Evolutionary conservation across 169 alveolate genomes (phyloP).

Genomic region (Eimeria falciformis): DNA sequence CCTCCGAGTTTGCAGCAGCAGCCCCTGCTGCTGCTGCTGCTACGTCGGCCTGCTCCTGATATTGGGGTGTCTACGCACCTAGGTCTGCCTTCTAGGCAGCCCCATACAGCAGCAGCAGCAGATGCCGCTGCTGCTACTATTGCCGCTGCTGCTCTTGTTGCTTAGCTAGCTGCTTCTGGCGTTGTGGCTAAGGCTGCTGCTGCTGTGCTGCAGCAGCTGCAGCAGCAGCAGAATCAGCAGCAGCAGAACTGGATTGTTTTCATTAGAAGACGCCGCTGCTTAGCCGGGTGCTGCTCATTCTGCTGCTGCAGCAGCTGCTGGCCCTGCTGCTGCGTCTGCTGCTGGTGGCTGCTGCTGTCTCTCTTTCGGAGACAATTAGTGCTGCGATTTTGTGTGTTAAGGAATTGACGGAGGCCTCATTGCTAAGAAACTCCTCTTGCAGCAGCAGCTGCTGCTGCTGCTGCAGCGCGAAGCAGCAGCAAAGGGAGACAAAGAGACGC

Average conservation of each 20-base stretch:
- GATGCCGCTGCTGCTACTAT: background rate
- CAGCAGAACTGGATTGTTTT: too few species aligned
- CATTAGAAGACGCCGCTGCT: background rate
- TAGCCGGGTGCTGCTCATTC: background rate
- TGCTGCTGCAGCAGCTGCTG: conserved; percentile 23
- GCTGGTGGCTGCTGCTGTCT: conserved; percentile 36
- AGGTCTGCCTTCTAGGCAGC: background rate
- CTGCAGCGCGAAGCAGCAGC: conserved; percentile 37
- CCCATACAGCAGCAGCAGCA: background rate
- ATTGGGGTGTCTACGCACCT: background rate
- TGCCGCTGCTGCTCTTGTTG: background rate
- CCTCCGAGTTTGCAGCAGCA: too few species aligned
- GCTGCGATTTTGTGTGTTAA: conserved; percentile 19
- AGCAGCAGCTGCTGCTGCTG: conserved; percentile 45
- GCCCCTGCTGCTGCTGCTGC: background rate
- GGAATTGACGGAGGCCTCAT: conserved; percentile 9
- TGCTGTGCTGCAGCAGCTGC: conserved; percentile 36
- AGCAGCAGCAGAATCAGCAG: too few species aligned
- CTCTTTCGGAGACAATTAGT: background rate
- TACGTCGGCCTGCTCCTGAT: background rate
- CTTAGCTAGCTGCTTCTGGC: conserved; percentile 33
- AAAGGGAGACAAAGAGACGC: background rate
- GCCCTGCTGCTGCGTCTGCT: conserved; percentile 32
- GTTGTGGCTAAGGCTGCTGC: background rate
- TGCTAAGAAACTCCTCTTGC: background rate